These are phyloP conservation scores for Solioccasus polychromus DNA, from an alignment of 768 basidiomycete species.

Conservation along the genomic window DNA sequence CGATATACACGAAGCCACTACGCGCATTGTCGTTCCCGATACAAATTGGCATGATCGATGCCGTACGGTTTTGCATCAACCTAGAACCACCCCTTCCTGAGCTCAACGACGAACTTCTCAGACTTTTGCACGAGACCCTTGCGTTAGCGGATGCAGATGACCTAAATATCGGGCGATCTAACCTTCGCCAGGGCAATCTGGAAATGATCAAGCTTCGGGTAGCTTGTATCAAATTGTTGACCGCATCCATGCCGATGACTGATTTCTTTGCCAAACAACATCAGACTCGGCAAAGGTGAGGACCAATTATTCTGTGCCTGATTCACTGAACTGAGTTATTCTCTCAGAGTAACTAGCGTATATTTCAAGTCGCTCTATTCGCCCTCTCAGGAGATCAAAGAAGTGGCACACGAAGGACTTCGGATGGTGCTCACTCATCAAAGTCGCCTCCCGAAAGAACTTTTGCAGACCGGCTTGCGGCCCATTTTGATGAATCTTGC, in stretches of 20 bases:
- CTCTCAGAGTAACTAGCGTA: constrained; percentile 78
- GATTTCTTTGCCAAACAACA: constrained; percentile 89
- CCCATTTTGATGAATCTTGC: constrained; percentile 98
- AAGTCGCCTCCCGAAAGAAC: constrained; percentile 88
- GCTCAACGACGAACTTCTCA: constrained; percentile 86
- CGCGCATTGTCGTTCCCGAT: constrained; percentile 91
- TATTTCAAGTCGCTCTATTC: constrained; percentile 99
- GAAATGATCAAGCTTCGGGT: constrained; percentile 90
- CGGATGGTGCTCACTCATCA: constrained; percentile 87
- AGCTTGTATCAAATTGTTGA: constrained; percentile 88
- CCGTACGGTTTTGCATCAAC: constrained; percentile 89
- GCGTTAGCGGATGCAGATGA: constrained; percentile 97
- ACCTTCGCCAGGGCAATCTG: constrained; percentile 69
- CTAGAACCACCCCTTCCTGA: constrained; percentile 88
- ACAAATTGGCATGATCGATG: constrained; percentile 98
- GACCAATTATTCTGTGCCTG: neutral
- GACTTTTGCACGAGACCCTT: constrained; percentile 89
- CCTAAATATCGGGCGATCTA: constrained; percentile 70
- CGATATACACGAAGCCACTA: constrained; percentile 95
- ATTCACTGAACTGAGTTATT: constrained; percentile 5
- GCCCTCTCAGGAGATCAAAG: constrained; percentile 84
- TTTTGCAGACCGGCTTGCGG: constrained; percentile 90
- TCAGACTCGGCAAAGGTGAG: constrained; percentile 81
- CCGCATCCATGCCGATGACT: constrained; percentile 91
- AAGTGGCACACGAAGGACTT: constrained; percentile 92